phyloP scores from a whole-genome alignment of 495 filamentous ascomycete genomes.

The Neurospora cerealis region DNA sequence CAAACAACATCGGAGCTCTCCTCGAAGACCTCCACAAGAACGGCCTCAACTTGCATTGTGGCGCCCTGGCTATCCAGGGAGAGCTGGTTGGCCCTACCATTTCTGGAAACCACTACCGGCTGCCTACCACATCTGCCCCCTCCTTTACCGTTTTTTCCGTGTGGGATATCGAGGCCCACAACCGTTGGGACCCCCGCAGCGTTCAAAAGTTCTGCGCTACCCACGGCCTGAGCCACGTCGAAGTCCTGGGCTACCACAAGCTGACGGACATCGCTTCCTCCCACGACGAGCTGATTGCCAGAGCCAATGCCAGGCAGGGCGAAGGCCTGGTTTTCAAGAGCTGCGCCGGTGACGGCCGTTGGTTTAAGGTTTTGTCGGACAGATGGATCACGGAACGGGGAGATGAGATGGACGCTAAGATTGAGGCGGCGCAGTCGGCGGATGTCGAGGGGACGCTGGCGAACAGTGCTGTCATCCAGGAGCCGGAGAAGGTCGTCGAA shows the following conservation, averaged over 20 bases:
- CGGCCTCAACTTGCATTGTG: not conserved
- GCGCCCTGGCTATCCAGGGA: conserved; percentile 17
- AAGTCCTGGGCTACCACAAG: conserved; percentile 13
- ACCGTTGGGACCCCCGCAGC: conserved; percentile 4
- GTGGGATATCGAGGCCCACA: conserved; percentile 6
- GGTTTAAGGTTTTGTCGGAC: conserved; percentile 21
- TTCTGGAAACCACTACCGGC: conserved; percentile 11
- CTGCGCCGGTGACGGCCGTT: conserved; percentile 8
- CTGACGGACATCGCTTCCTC: conserved; percentile 5
- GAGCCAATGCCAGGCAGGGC: conserved; percentile 7
- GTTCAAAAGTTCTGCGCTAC: conserved; percentile 6
- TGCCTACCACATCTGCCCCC: not conserved
- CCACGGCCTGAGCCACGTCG: conserved; percentile 15
- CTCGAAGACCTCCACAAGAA: conserved; percentile 2
- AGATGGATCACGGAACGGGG: conserved; percentile 9
- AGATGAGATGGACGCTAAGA: conserved; percentile 3
- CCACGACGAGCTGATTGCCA: conserved; percentile 12
- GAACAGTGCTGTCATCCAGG: not conserved
- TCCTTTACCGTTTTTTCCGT: conserved; percentile 16
- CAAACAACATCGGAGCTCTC: not conserved
- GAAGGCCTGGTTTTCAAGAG: conserved; percentile 26
- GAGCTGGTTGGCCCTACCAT: conserved; percentile 19
- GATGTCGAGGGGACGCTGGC: not conserved
- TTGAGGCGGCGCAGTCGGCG: not conserved
- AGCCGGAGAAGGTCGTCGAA: not conserved